Conservation (phyloP, 1,139 yeast species). For the Geotrichum europaeum region DNA sequence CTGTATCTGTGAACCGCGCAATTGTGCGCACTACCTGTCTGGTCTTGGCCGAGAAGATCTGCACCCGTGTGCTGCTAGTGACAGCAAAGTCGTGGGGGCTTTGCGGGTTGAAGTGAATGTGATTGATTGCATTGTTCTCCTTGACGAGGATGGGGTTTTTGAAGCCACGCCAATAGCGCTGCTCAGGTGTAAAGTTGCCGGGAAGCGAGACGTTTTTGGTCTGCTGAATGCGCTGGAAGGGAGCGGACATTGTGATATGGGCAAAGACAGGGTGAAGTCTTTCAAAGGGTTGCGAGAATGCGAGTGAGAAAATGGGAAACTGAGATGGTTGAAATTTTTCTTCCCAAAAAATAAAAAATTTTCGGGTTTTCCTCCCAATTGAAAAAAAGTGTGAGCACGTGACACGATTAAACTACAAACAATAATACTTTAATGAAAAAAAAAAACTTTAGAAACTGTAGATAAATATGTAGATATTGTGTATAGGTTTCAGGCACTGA, state of each 20-base stretch:
- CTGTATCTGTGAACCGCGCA: slow-evolving; percentile 87
- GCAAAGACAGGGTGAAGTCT: background rate
- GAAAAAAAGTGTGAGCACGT: background rate
- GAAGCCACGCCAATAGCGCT: slow-evolving; percentile 87
- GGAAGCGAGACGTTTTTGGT: slow-evolving; percentile 73
- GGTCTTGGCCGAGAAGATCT: slow-evolving; percentile 85
- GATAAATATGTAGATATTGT: background rate
- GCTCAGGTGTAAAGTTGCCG: slow-evolving; percentile 85
- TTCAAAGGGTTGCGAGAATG: background rate
- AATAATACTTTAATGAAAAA: background rate
- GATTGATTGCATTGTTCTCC: slow-evolving; percentile 88
- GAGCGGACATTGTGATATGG: slow-evolving; percentile 60
- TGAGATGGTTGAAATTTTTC: background rate
- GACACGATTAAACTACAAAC: background rate
- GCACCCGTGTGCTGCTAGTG: slow-evolving; percentile 85
- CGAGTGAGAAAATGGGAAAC: background rate
- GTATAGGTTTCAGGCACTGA: background rate
- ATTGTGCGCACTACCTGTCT: slow-evolving; percentile 86
- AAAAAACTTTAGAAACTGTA: background rate
- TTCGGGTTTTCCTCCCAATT: slow-evolving; percentile 6
- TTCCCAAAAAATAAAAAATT: background rate
- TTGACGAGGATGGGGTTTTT: slow-evolving; percentile 81
- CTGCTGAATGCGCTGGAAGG: slow-evolving; percentile 60
- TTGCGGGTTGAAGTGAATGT: slow-evolving; percentile 79
- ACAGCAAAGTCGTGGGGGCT: slow-evolving; percentile 92